Evolutionary conservation across 257 asterid species (phyloP).

Genomic region (Capsicum rhomboideum): DNA sequence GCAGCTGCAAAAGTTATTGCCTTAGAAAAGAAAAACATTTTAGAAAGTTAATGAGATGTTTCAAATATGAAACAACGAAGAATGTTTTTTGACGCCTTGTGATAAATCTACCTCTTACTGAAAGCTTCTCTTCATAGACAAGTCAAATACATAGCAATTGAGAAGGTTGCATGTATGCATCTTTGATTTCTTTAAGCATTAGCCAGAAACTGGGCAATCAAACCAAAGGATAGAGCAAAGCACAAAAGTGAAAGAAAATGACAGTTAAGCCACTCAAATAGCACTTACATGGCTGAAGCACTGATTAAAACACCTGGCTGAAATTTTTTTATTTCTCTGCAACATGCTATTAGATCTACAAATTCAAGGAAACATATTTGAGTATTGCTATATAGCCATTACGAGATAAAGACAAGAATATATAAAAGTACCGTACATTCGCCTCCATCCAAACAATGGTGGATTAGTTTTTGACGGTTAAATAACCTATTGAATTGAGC

Average conservation of each 20-base stretch:
- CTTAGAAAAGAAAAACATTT: too few species aligned
- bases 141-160: too few species aligned
- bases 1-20: too few species aligned
- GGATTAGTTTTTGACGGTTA: constrained; percentile 78
- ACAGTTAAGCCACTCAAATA: constrained; percentile 27
- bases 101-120: too few species aligned
- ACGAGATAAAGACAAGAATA: not conserved
- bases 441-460: constrained; percentile 83
- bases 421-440: constrained; percentile 32
- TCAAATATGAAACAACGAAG: too few species aligned
- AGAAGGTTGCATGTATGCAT: too few species aligned
- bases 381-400: not conserved
- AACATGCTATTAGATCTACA: constrained; percentile 16
- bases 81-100: too few species aligned
- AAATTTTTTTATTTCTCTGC: constrained; percentile 21
- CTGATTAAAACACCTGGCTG: constrained; percentile 8
- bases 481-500: too few species aligned
- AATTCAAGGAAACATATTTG: not conserved
- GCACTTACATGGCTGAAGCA: constrained; percentile 13
- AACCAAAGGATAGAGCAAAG: constrained; percentile 43
- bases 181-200: too few species aligned
- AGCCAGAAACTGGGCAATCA: constrained; percentile 60
- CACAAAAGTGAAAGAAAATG: constrained; percentile 12
- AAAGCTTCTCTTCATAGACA: too few species aligned
- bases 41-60: too few species aligned